Base-by-base conservation (phyloP, 257 asterid species). In the Scutellaria minor region DNA sequence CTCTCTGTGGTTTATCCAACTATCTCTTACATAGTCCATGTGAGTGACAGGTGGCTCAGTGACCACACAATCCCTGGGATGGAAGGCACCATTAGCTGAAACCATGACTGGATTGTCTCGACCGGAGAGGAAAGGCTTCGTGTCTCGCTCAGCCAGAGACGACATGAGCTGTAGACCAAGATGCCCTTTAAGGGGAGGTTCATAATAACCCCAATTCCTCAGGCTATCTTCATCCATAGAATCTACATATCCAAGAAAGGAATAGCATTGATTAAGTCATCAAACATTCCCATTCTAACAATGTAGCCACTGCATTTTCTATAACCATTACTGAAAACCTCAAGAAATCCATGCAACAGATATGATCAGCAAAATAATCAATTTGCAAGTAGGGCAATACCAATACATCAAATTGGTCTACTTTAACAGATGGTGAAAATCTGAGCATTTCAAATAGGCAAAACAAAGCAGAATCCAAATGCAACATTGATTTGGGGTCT, bases 181-280 rank as follows among this genome's bases (percentile, higher is more conserved):
- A 57, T 86, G 86, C 59, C 90, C 87, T 61, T 81, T 91, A 18
- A 78, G 58, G 60, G 96, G 77, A 61, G 96, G 93, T 54, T 94
- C 99, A 63, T 94, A 94, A 46, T 86, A 94, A 75, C 95, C 97
- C 99, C 99, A 94, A 77, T 94, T 94, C 80, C 88, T 82, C 83
- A 94, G 73, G 86, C 94, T 91, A 54, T 91, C 96, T 7, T 94
- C 96, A 54, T 89, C 98, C 97, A 91, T 91, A 7, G 63, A 57
- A 79, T 73, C 97, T 89, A 83, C 75, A 81, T 56, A 75, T 75
- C 73, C 80, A 76, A 12, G n/a, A 78, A 84, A 77, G 53, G n/a
- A 71, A 69, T 12, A 69, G 13, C 45, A 65, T 52, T 22, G 61
- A 68, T 78, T 84, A 82, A 74, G 22, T 71, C 68, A 51, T 22